These are phyloP conservation scores for Arthroderma sp. DNA, from an alignment of 2,329 filamentous ascomycete genomes.

Conservation along the genomic window DNA sequence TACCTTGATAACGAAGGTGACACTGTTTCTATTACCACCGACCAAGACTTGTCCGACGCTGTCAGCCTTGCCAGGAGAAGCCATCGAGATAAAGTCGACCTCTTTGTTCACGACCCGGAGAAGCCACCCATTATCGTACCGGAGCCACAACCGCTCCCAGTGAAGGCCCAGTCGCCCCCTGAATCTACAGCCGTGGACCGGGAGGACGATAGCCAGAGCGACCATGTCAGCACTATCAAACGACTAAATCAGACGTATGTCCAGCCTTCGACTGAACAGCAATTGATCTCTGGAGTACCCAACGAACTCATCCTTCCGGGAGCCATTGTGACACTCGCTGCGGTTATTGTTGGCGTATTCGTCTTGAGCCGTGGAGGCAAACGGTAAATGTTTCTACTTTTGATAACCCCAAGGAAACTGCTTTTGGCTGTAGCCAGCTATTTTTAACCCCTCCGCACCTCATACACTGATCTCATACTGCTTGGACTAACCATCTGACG, in stretches of 20 bases:
- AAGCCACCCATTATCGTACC: slow-evolving; percentile 65
- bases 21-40: slow-evolving; percentile 89
- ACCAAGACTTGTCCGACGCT: slow-evolving; percentile 83
- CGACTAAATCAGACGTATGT: slow-evolving; percentile 31
- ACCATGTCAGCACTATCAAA: slow-evolving; percentile 29
- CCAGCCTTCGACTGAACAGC: slow-evolving; percentile 48
- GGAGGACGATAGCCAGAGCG: slow-evolving; percentile 40
- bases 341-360: slow-evolving; percentile 89
- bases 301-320: slow-evolving; percentile 89
- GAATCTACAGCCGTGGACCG: slow-evolving; percentile 37
- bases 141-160: slow-evolving; percentile 42
- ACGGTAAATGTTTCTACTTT: not conserved
- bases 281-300: slow-evolving; percentile 79
- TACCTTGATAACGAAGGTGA: slow-evolving; percentile 97
- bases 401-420: too few species aligned
- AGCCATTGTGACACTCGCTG: slow-evolving; percentile 86
- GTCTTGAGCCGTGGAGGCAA: slow-evolving; percentile 53
- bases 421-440: too few species aligned
- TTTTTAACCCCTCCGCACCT: too few species aligned
- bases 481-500: too few species aligned
- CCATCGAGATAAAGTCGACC: slow-evolving; percentile 81
- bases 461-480: too few species aligned
- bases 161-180: slow-evolving; percentile 40
- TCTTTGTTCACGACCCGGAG: slow-evolving; percentile 89
- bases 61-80: slow-evolving; percentile 68